Percentiles rank a stretch among this genome's conserved stretches.
phyloP scores from a whole-genome alignment of 1,284 basidiomycete genomes.

The Coriolopsis trogii region DNA sequence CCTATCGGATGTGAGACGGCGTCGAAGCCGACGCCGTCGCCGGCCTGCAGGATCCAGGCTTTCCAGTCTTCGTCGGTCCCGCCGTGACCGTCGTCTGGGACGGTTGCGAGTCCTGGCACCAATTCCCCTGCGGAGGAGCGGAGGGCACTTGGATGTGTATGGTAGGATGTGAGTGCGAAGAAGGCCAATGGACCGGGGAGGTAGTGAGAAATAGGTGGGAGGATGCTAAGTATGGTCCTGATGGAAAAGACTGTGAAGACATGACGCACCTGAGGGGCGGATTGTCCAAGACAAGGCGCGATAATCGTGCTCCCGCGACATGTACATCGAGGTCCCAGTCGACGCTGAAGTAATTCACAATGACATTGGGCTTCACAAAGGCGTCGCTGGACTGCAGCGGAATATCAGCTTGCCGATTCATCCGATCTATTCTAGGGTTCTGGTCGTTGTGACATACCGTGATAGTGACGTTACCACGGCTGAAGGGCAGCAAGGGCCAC shows the following conservation, averaged over 20 bases:
- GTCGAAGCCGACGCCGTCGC: conserved; percentile 32
- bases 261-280: conserved; percentile 36
- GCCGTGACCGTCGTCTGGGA: conserved; percentile 45
- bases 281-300: conserved; percentile 46
- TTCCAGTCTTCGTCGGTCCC: conserved; percentile 48
- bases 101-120: conserved; percentile 38
- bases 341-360: conserved; percentile 52
- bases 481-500: conserved; percentile 59
- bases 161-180: no score
- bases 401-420: not conserved
- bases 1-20: conserved; percentile 62
- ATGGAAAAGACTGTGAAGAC: no score
- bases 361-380: conserved; percentile 46
- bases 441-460: conserved; percentile 33
- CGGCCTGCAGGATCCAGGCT: conserved; percentile 42
- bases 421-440: no score
- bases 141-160: no score
- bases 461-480: conserved; percentile 52
- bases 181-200: no score
- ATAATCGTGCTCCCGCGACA: conserved; percentile 47
- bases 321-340: conserved; percentile 53
- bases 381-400: conserved; percentile 43
- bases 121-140: no score
- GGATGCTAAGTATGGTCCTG: no score
- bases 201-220: no score